A percentile compares a stretch with the other conserved stretches of the same genome.
phyloP scores from a whole-genome alignment of 179 eudicot species.

The Sideroxylon spinosum region DNA sequence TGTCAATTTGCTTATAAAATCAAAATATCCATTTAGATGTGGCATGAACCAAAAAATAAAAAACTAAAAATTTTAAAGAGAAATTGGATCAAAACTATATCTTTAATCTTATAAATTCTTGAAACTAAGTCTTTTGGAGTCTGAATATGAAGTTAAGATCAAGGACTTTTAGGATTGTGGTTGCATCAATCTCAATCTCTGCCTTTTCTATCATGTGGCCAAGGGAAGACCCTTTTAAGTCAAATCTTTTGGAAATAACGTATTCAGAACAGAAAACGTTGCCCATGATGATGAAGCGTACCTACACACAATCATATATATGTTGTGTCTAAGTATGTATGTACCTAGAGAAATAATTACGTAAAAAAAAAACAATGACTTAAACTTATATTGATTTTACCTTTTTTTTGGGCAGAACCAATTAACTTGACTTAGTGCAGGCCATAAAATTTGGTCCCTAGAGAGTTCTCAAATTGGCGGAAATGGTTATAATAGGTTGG shows the following conservation, averaged over 20 bases:
- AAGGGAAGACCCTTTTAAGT: constrained; percentile 91
- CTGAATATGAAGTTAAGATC: constrained; percentile 86
- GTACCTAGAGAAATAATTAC: background rate
- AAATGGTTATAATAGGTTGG: constrained; percentile 78
- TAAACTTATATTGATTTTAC: constrained; percentile 29
- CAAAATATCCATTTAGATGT: too few relatives aligned
- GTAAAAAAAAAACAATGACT: too few relatives aligned
- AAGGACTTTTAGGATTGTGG: constrained; percentile 83
- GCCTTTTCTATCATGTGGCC: constrained; percentile 86
- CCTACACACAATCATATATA: constrained; percentile 30
- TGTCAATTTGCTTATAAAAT: constrained; percentile 26
- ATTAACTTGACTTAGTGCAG: constrained; percentile 81
- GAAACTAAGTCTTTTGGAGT: constrained; percentile 78
- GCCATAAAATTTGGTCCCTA: constrained; percentile 78
- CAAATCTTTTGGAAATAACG: constrained; percentile 71
- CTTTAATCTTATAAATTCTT: constrained; percentile 74
- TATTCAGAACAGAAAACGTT: constrained; percentile 77
- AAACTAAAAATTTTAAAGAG: background rate
- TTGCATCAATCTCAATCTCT: constrained; percentile 82
- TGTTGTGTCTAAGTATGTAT: too few relatives aligned
- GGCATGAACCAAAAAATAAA: background rate
- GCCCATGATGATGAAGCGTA: constrained; percentile 92
- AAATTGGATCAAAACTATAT: background rate
- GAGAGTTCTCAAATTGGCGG: constrained; percentile 71
- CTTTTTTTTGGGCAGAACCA: constrained; percentile 78